phyloP scores from a whole-genome alignment of 2,329 filamentous ascomycete species.

The Ophiocordyceps camponoti-leonardi region DNA sequence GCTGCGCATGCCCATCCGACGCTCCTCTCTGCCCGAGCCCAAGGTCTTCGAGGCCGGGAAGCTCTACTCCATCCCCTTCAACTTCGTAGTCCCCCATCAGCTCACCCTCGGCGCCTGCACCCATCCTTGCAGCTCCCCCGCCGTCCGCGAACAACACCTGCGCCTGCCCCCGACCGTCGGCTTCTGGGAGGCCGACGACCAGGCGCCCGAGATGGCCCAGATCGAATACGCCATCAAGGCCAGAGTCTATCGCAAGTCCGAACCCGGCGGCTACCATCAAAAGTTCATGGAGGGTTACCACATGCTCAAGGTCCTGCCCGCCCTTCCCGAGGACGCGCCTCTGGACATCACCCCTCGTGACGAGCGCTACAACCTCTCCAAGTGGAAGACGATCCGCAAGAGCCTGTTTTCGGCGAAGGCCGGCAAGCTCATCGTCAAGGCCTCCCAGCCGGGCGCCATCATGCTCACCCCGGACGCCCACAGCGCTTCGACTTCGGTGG shows the following conservation, averaged over 20 bases:
- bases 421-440: slow-evolving; percentile 28
- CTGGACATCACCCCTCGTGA: slow-evolving; percentile 30
- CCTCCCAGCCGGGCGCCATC: slow-evolving; percentile 27
- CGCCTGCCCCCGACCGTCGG: slow-evolving; percentile 34
- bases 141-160: slow-evolving; percentile 32
- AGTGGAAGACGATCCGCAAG: slow-evolving; percentile 34
- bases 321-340: slow-evolving; percentile 30
- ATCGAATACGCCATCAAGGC: slow-evolving; percentile 36
- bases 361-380: slow-evolving; percentile 29
- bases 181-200: slow-evolving; percentile 35
- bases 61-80: slow-evolving; percentile 35
- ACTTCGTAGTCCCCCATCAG: slow-evolving; percentile 40
- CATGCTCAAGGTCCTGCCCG: slow-evolving; percentile 34
- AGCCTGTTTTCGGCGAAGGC: slow-evolving; percentile 33
- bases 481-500: slow-evolving; percentile 21
- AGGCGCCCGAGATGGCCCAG: slow-evolving; percentile 34
- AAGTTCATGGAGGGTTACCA: slow-evolving; percentile 24
- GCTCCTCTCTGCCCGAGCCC: slow-evolving; percentile 27
- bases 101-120: slow-evolving; percentile 39
- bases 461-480: slow-evolving; percentile 33
- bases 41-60: slow-evolving; percentile 29
- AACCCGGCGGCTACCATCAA: slow-evolving; percentile 1
- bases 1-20: slow-evolving; percentile 32
- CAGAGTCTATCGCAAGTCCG: slow-evolving; percentile 15
- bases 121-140: slow-evolving; percentile 26